phyloP scores from a whole-genome alignment of 2,329 filamentous ascomycete genomes.

The Colletotrichum sp. region DNA sequence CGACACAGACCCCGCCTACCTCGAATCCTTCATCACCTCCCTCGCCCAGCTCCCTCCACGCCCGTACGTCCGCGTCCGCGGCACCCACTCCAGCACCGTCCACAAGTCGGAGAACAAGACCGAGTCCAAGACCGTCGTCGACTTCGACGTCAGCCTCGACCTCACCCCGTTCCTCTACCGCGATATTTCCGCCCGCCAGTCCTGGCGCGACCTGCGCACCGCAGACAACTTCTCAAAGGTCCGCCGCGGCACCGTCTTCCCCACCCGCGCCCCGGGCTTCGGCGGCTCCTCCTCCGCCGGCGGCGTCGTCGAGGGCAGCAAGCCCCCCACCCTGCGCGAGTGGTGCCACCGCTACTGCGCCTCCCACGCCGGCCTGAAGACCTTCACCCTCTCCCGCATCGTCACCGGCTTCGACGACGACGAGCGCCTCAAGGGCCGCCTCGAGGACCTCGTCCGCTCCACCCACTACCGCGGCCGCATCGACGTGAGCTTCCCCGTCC shows the following conservation, averaged over 20 bases:
- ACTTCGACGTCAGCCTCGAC: slow-evolving; percentile 65
- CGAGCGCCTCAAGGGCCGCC: slow-evolving; percentile 48
- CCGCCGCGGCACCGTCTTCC: slow-evolving; percentile 67
- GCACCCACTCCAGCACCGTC: slow-evolving; percentile 54
- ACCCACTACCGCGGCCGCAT: slow-evolving; percentile 73
- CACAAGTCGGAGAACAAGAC: slow-evolving; percentile 48
- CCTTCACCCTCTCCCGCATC: slow-evolving; percentile 54
- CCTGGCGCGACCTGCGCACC: slow-evolving; percentile 52
- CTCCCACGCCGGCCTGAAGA: slow-evolving; percentile 61
- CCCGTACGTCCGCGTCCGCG: slow-evolving; percentile 56
- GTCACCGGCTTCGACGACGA: slow-evolving; percentile 67
- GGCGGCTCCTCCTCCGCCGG: slow-evolving; percentile 26
- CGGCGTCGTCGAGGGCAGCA: neutral
- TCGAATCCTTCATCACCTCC: slow-evolving; percentile 48
- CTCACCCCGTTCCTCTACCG: slow-evolving; percentile 62
- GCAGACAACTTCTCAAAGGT: slow-evolving; percentile 65
- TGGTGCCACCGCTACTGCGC: slow-evolving; percentile 75
- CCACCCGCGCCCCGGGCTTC: slow-evolving; percentile 53
- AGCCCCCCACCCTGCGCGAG: slow-evolving; percentile 35
- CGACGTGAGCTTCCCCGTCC: slow-evolving; percentile 62
- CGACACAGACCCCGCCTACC: slow-evolving; percentile 45
- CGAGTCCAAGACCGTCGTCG: slow-evolving; percentile 52
- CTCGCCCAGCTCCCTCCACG: slow-evolving; percentile 56
- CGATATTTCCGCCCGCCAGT: slow-evolving; percentile 40
- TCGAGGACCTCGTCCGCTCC: slow-evolving; percentile 62